Percentiles rank a stretch among this genome's conserved stretches.
These are phyloP conservation scores for Kalaharituber pfeilii DNA, from an alignment of 2,329 filamentous ascomycete species.

Conservation along the genomic window DNA sequence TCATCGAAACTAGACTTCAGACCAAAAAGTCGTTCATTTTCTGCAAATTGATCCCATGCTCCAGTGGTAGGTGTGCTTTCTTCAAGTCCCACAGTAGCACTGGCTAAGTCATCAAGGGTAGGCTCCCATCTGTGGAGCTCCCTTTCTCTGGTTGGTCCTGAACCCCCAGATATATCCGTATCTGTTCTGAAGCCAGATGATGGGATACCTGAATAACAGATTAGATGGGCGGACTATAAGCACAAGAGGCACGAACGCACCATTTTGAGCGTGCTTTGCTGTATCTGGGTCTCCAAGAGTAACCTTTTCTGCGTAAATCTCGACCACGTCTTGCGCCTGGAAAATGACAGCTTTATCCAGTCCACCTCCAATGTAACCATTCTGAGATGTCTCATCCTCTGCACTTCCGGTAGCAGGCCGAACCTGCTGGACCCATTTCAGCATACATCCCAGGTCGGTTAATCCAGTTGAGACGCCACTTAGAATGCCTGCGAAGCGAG, in stretches of 20 bases:
- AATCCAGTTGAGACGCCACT: conserved; percentile 18
- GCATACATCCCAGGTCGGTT: conserved; percentile 19
- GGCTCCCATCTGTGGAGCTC: conserved; percentile 23
- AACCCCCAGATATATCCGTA: conserved; percentile 21
- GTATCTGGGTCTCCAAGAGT: conserved; percentile 17
- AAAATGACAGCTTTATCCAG: conserved; percentile 21
- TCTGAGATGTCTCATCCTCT: conserved; percentile 18
- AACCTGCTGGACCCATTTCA: conserved; percentile 21
- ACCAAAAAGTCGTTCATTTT: conserved; percentile 75
- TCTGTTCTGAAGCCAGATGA: conserved; percentile 19
- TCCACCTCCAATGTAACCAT: conserved; percentile 20
- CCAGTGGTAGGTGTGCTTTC: conserved; percentile 14
- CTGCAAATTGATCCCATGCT: conserved; percentile 85
- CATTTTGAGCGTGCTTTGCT: conserved; percentile 11
- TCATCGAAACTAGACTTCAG: conserved; percentile 83
- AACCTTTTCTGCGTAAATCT: conserved; percentile 18
- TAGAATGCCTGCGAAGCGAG: conserved; percentile 20
- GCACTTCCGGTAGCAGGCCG: conserved; percentile 18
- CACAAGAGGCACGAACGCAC: conserved; percentile 7
- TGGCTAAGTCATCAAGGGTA: conserved; percentile 13
- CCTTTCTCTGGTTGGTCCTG: conserved; percentile 19
- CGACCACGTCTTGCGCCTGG: conserved; percentile 21
- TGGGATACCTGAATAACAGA: neutral
- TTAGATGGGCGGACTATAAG: neutral
- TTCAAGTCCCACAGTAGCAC: conserved; percentile 16